These are phyloP conservation scores for Beauveria varroae DNA, from an alignment of 2,329 filamentous ascomycete species.

Conservation along the genomic window DNA sequence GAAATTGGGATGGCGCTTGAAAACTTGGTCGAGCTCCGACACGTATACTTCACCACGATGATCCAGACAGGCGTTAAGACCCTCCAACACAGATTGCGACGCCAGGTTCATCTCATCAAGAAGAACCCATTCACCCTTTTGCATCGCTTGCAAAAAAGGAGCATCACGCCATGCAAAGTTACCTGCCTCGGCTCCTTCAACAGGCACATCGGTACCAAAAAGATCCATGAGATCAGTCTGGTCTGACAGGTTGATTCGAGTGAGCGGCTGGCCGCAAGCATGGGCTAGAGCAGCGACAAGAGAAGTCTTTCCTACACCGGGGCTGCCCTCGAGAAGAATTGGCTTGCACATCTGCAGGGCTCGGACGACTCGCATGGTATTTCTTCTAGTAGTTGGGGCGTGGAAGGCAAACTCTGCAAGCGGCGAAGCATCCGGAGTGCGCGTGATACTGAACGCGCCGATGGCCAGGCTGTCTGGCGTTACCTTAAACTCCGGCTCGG, in stretches of 20 bases:
- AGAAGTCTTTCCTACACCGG: slow-evolving; percentile 97
- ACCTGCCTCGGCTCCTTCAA: slow-evolving; percentile 85
- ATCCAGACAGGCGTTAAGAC: slow-evolving; percentile 91
- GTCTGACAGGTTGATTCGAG: slow-evolving; percentile 93
- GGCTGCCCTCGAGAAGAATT: slow-evolving; percentile 89
- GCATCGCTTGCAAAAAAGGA: slow-evolving; percentile 93
- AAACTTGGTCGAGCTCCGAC: slow-evolving; percentile 89
- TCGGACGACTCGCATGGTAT: slow-evolving; percentile 83
- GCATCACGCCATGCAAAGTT: slow-evolving; percentile 94
- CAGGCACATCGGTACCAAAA: slow-evolving; percentile 91
- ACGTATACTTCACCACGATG: slow-evolving; percentile 95
- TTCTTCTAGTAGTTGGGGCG: slow-evolving; percentile 81
- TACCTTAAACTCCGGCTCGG: slow-evolving; percentile 50
- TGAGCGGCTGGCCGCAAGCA: slow-evolving; percentile 73
- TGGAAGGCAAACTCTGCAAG: slow-evolving; percentile 55
- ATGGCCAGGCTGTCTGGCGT: slow-evolving; percentile 49
- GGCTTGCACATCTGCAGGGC: slow-evolving; percentile 86
- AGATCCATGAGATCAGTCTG: slow-evolving; percentile 97
- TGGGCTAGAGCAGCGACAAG: slow-evolving; percentile 78
- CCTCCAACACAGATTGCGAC: slow-evolving; percentile 92
- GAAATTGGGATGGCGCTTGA: slow-evolving; percentile 82
- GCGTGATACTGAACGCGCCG: slow-evolving; percentile 64
- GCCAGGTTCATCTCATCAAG: slow-evolving; percentile 98
- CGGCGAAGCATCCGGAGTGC: slow-evolving; percentile 32
- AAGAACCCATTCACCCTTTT: slow-evolving; percentile 91